These are phyloP conservation scores for Colletotrichum melonis DNA, from an alignment of 2,329 filamentous ascomycete species.

Conservation along the genomic window DNA sequence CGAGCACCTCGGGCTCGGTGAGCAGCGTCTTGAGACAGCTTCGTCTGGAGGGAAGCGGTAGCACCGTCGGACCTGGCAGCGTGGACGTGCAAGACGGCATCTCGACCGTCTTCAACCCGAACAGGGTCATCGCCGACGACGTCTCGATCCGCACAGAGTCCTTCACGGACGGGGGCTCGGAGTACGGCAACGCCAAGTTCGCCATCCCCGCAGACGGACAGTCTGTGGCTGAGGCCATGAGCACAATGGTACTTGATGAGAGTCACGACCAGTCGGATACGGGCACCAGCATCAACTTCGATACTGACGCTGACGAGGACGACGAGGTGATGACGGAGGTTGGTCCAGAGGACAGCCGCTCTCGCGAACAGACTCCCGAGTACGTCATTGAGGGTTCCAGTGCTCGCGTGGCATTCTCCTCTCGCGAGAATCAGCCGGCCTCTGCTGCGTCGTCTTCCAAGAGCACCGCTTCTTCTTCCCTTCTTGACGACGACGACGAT, in stretches of 20 bases:
- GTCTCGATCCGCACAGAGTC: conserved; percentile 48
- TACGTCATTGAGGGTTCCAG: not conserved
- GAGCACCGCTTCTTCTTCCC: not conserved
- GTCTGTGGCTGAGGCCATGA: conserved; percentile 37
- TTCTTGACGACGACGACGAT: conserved; percentile 35
- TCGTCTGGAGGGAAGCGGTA: conserved; percentile 44
- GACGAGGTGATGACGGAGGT: conserved; percentile 28
- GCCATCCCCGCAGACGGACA: conserved; percentile 47
- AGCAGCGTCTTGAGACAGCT: conserved; percentile 49
- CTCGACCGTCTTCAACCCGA: conserved; percentile 48
- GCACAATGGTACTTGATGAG: conserved; percentile 21
- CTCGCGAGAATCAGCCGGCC: not conserved
- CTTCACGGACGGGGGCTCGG: conserved; percentile 46
- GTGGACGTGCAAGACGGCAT: conserved; percentile 53
- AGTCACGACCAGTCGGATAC: conserved; percentile 9
- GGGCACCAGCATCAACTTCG: conserved; percentile 1
- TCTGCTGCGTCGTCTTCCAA: not conserved
- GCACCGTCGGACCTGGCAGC: conserved; percentile 46
- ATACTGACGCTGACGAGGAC: conserved; percentile 10
- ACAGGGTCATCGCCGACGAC: conserved; percentile 48
- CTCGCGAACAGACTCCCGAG: conserved; percentile 12
- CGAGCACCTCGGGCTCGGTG: conserved; percentile 49
- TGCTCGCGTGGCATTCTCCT: not conserved
- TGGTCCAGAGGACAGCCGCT: conserved; percentile 25
- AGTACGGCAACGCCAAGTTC: conserved; percentile 49